phyloP scores from a whole-genome alignment of 148 eudicot genomes.

The Pharnaceum exiguum region DNA sequence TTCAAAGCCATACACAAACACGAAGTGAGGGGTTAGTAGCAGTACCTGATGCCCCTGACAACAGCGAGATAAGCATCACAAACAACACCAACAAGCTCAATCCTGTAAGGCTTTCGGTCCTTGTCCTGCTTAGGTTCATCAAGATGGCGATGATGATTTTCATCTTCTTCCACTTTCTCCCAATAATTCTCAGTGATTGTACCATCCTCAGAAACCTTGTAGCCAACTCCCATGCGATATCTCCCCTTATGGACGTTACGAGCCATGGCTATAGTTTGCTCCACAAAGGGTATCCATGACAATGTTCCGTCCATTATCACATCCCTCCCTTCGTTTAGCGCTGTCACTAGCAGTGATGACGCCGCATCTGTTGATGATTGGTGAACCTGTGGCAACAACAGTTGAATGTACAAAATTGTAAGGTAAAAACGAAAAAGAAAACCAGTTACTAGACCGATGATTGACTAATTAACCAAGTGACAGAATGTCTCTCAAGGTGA shows the following conservation, averaged over 20 bases:
- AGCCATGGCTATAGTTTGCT: slow-evolving; percentile 76
- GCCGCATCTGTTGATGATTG: slow-evolving; percentile 89
- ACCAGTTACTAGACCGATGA: no score
- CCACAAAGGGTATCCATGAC: slow-evolving; percentile 82
- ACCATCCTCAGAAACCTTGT: slow-evolving; percentile 59
- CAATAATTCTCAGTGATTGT: slow-evolving; percentile 53
- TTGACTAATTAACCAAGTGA: no score
- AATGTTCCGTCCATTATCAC: slow-evolving; percentile 93
- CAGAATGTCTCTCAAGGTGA: no score
- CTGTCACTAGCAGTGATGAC: slow-evolving; percentile 79
- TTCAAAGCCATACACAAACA: not conserved
- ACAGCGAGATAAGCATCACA: slow-evolving; percentile 89
- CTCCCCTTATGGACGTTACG: slow-evolving; percentile 61
- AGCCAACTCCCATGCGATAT: slow-evolving; percentile 86
- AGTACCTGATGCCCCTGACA: slow-evolving; percentile 82
- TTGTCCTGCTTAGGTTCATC: slow-evolving; percentile 11
- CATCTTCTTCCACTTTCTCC: slow-evolving; percentile 47
- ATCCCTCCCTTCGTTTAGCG: slow-evolving; percentile 84
- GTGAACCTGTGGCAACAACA: slow-evolving; percentile 41
- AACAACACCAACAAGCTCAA: slow-evolving; percentile 89
- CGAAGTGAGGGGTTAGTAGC: not conserved
- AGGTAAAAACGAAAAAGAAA: no score
- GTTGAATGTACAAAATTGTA: no score
- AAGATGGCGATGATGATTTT: no score
- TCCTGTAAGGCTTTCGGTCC: slow-evolving; percentile 58